Evolutionary conservation across 2,329 filamentous ascomycete species (phyloP).

Genomic region (Periglandula ipomoeae): DNA sequence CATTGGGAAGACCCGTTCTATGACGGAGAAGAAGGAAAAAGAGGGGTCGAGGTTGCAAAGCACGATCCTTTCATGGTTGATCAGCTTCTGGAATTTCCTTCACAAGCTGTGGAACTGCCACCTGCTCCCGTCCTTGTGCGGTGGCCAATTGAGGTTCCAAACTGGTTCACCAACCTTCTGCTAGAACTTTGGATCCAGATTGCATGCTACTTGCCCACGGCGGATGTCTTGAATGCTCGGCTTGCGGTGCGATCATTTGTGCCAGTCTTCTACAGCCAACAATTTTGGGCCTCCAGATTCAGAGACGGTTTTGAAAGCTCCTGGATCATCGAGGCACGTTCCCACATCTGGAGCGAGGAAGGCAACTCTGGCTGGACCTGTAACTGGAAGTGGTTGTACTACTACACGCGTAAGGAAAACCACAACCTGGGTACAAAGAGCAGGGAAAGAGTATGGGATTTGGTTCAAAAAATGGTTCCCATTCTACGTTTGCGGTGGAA

Average conservation of each 20-base stretch:
- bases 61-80: no score
- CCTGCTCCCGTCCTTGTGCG: neutral
- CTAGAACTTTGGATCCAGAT: neutral
- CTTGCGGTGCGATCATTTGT: slow-evolving; percentile 3
- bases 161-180: neutral
- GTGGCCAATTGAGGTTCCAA: no score
- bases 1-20: neutral
- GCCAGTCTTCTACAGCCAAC: slow-evolving; percentile 3
- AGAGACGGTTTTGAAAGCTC: slow-evolving; percentile 1
- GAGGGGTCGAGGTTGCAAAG: no score
- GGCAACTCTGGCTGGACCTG: neutral
- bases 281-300: slow-evolving; percentile 11
- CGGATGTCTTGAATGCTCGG: neutral
- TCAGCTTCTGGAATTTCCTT: no score
- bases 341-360: no score
- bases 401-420: neutral
- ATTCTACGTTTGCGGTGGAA: neutral
- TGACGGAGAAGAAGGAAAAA: no score
- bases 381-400: slow-evolving; percentile 3
- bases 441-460: neutral
- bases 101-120: neutral
- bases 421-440: neutral
- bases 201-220: neutral
- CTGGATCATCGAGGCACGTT: slow-evolving; percentile 7
- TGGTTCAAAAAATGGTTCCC: neutral